These are phyloP conservation scores for Phytophthora chlamydospora DNA, from an alignment of 352 stramenopile genomes.

Conservation along the genomic window DNA sequence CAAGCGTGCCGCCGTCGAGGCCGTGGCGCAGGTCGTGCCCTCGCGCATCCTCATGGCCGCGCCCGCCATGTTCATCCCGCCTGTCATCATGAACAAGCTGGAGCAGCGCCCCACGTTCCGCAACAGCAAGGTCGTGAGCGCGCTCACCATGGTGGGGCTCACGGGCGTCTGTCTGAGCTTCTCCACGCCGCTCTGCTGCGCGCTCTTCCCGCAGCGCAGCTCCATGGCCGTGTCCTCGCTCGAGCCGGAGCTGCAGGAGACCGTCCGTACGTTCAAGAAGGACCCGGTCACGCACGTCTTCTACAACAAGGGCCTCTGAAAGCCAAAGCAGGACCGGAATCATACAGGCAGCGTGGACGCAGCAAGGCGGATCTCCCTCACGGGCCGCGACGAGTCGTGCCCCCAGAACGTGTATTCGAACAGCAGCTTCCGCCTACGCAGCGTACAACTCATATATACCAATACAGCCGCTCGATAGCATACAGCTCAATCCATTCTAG, in stretches of 20 bases:
- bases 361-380: constrained; percentile 6
- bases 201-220: constrained; percentile 84
- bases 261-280: constrained; percentile 51
- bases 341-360: constrained; percentile 8
- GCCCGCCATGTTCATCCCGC: constrained; percentile 86
- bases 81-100: constrained; percentile 84
- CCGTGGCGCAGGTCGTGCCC: constrained; percentile 82
- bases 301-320: constrained; percentile 81
- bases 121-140: constrained; percentile 70
- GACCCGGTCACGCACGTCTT: constrained; percentile 62
- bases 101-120: constrained; percentile 66
- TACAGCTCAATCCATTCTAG: constrained; percentile 7
- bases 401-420: constrained; percentile 22
- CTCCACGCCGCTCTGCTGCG: constrained; percentile 82
- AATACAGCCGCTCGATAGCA: constrained; percentile 33
- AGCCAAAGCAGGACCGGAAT: constrained; percentile 8
- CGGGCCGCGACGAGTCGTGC: constrained; percentile 5
- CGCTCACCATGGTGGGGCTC: constrained; percentile 70
- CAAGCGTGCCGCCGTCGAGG: constrained; percentile 72
- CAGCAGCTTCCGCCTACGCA: constrained; percentile 17
- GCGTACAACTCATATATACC: constrained; percentile 33
- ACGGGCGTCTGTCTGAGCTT: constrained; percentile 77
- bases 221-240: constrained; percentile 59
- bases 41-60: constrained; percentile 88
- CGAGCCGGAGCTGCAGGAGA: constrained; percentile 72